Evolutionary conservation across 1,284 basidiomycete species (phyloP), one percentile per base, ranked within the genome.

Genomic region (Malassezia arunalokei): DNA sequence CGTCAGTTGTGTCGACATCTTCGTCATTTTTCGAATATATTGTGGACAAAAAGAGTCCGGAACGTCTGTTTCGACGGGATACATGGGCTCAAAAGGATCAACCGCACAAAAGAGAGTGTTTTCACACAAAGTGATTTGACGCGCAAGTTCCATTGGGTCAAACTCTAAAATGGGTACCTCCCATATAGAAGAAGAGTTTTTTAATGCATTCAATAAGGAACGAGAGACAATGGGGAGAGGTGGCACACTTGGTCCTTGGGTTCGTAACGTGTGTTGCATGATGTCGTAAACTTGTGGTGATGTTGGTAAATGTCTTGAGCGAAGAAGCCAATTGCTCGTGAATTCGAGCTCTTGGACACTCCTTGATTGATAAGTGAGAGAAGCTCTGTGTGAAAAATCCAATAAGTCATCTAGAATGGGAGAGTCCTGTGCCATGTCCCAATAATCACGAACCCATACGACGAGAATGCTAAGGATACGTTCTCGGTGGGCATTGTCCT

Each of bases 181-280:
- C 31, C 15, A 42, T 3, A 41, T 15, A 2, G n/a, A 9, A 24
- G 78, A 75, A 45, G 92, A 81, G 41, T 35, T 45, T 1, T 73
- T 65, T 12, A 77, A 59, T 14, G 62, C 44, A 8, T 57, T 45
- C 29, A 91, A 78, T 17, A 96, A 77, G 0, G 81, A 77, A 75
- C 88, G 90, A 56, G 83, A 86, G 77, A 96, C 86, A 60, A 84
- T 78, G 2, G 92, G 88, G 5, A 35, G 76, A 3, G 51, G 57
- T 1, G 41, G 33, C 17, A 8, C 40, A n/a, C 33, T 20, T 39
- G 6, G 20, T 28, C 8, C 15, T 17, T 15, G 39, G 5, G 17
- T 40, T 9, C 39, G 39, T 17, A 40, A 15, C 20, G 20, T 15
- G 20, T 11, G 15, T 54, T 12, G 54, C 32, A 45, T 17, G n/a